phyloP scores from a whole-genome alignment of 164 flowering plant species.

The Tinospora cordifolia region DNA sequence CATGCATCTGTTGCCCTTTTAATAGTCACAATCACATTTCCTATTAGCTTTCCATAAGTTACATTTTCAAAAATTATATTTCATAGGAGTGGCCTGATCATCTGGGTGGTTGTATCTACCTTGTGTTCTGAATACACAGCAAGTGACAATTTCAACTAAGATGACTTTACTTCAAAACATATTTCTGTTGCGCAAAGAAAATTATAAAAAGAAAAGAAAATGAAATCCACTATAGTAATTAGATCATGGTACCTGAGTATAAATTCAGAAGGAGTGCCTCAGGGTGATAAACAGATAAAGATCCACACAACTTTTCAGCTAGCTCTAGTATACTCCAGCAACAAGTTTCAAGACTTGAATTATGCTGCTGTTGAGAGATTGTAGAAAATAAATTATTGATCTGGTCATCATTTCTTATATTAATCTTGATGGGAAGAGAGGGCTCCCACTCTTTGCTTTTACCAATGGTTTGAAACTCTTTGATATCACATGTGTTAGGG shows the following conservation, averaged over 20 bases:
- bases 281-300: conserved; percentile 72
- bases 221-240: neutral
- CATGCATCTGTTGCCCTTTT: too few species aligned
- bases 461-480: conserved; percentile 20
- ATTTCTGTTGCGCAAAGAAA: neutral
- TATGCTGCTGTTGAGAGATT: conserved; percentile 18
- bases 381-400: conserved; percentile 18
- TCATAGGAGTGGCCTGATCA: too few species aligned
- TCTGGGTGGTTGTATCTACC: too few species aligned
- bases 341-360: conserved; percentile 19
- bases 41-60: too few species aligned
- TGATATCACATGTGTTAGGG: conserved; percentile 15
- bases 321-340: conserved; percentile 46
- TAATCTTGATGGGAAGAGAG: conserved; percentile 10
- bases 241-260: conserved; percentile 50
- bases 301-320: conserved; percentile 42
- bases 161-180: neutral
- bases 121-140: neutral
- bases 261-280: conserved; percentile 58
- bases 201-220: neutral
- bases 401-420: conserved; percentile 16
- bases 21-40: too few species aligned
- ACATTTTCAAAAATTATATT: too few species aligned
- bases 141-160: conserved; percentile 3
- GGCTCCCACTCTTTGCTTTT: conserved; percentile 15